phyloP scores from a whole-genome alignment of 2,329 filamentous ascomycete genomes.

The Fusarium avenaceum region DNA sequence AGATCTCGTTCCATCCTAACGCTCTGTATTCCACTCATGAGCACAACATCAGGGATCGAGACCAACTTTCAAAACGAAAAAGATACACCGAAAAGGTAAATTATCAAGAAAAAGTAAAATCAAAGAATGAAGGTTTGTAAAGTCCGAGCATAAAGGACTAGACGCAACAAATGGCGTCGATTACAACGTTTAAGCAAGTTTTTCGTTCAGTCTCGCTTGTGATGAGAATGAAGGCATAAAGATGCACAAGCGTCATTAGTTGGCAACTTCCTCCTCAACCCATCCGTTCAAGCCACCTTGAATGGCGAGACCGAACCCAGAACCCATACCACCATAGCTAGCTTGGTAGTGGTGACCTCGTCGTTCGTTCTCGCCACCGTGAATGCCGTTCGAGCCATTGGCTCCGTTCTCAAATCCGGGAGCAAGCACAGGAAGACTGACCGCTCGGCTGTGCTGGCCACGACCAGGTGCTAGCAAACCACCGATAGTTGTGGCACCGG shows the following conservation, averaged over 20 bases:
- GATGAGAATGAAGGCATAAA: conserved; percentile 44
- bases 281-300: conserved; percentile 75
- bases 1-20: conserved; percentile 25
- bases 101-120: conserved; percentile 52
- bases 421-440: conserved; percentile 83
- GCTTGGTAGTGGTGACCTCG: conserved; percentile 76
- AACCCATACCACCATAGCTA: conserved; percentile 71
- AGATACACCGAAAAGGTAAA: conserved; percentile 52
- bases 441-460: conserved; percentile 80
- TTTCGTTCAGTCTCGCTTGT: conserved; percentile 47
- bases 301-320: conserved; percentile 72
- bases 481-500: conserved; percentile 77
- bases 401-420: conserved; percentile 73
- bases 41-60: conserved; percentile 40
- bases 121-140: conserved; percentile 49
- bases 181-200: conserved; percentile 61
- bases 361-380: conserved; percentile 66
- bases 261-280: conserved; percentile 76
- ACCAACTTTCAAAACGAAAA: conserved; percentile 42
- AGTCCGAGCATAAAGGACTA: conserved; percentile 46
- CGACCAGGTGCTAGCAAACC: conserved; percentile 81
- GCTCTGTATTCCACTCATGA: conserved; percentile 28
- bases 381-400: conserved; percentile 64
- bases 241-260: conserved; percentile 57
- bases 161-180: conserved; percentile 51